These are phyloP conservation scores for Xylariales sp. DNA, from an alignment of 2,329 filamentous ascomycete species.

Conservation along the genomic window DNA sequence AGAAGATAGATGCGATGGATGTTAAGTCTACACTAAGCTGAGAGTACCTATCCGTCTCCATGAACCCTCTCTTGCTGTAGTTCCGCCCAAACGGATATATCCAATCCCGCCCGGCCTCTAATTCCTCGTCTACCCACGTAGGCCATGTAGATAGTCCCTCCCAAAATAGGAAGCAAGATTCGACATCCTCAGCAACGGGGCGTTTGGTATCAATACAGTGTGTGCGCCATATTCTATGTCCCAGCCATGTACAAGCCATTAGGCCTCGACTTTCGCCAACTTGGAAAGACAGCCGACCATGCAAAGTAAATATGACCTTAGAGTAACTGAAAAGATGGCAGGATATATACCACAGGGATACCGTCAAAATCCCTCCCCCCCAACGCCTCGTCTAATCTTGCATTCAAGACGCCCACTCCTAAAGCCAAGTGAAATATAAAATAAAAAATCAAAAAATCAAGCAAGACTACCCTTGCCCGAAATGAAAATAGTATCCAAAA, in stretches of 20 bases:
- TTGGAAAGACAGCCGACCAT: constrained; percentile 6
- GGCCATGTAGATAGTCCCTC: not conserved
- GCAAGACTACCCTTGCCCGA: not conserved
- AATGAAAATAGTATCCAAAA: constrained; percentile 22
- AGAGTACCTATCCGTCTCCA: constrained; percentile 24
- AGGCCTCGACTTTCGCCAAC: not conserved
- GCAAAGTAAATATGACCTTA: constrained; percentile 17
- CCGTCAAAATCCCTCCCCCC: constrained; percentile 21
- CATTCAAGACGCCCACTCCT: constrained; percentile 20
- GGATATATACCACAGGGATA: constrained; percentile 22
- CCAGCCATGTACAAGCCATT: constrained; percentile 6
- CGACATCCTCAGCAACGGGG: constrained; percentile 34
- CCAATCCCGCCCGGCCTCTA: not conserved
- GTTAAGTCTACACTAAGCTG: constrained; percentile 33
- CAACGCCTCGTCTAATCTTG: constrained; percentile 40
- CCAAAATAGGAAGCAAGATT: constrained; percentile 29
- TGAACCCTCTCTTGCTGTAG: constrained; percentile 1
- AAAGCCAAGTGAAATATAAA: constrained; percentile 12
- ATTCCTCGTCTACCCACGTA: not conserved
- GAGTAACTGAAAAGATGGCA: constrained; percentile 6
- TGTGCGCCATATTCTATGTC: constrained; percentile 20
- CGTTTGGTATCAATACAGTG: constrained; percentile 23
- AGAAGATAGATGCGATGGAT: not conserved
- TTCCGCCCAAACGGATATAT: constrained; percentile 16
- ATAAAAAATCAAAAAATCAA: not conserved